These are phyloP conservation scores for Trichaptum fuscoviolaceum DNA, from an alignment of 768 basidiomycete species.

Conservation along the genomic window DNA sequence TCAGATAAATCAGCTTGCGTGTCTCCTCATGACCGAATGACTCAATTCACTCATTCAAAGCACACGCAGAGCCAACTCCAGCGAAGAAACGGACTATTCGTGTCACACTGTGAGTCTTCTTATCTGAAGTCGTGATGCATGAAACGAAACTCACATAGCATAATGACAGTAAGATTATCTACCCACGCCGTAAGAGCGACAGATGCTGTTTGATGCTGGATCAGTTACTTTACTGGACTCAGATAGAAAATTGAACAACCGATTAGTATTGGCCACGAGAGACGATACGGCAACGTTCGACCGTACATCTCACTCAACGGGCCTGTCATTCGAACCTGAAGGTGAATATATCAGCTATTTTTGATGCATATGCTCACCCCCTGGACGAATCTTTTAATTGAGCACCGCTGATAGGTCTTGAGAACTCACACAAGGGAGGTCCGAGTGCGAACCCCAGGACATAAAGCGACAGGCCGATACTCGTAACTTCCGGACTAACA, in stretches of 20 bases:
- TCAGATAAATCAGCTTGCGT: background rate
- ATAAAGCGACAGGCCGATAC: conserved; percentile 18
- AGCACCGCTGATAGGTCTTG: background rate
- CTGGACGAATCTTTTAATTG: background rate
- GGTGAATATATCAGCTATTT: background rate
- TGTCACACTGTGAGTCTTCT: background rate
- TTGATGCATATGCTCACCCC: background rate
- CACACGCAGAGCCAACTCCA: background rate
- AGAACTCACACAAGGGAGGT: conserved; percentile 16
- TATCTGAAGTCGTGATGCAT: background rate
- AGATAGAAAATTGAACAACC: background rate
- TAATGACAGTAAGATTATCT: conserved; percentile 4
- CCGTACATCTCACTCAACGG: conserved; percentile 10
- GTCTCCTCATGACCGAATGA: background rate
- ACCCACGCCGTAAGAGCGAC: conserved; percentile 8
- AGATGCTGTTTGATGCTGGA: background rate
- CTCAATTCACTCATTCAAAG: conserved; percentile 5
- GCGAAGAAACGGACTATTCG: conserved; percentile 6
- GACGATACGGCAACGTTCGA: conserved; percentile 2
- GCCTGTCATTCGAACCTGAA: background rate
- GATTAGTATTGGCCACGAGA: conserved; percentile 7
- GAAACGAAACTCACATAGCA: background rate
- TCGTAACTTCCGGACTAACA: conserved; percentile 16
- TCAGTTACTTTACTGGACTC: background rate
- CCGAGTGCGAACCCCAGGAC: conserved; percentile 19